Evolutionary conservation across 352 stramenopile genomes (phyloP).

Genomic region (Globisporangium heterothallicum): DNA sequence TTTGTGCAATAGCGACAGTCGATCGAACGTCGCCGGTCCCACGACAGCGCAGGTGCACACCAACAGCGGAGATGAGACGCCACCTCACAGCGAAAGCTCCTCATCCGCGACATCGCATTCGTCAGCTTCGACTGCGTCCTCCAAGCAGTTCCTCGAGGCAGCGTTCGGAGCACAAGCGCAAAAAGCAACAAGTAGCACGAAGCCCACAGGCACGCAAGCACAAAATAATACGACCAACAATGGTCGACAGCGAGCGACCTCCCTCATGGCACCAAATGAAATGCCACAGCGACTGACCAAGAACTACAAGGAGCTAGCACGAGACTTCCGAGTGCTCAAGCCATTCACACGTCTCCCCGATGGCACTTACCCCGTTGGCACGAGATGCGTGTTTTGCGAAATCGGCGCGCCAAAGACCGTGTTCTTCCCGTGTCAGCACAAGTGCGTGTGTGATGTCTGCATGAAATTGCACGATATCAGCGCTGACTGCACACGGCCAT

Average conservation of each 20-base stretch:
- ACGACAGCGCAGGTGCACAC: too few relatives aligned
- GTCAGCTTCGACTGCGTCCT: too few relatives aligned
- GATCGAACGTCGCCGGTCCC: too few relatives aligned
- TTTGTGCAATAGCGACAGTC: too few relatives aligned
- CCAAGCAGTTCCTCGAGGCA: background rate
- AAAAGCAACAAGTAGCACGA: background rate
- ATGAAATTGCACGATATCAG: conserved; percentile 37
- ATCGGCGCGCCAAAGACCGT: conserved; percentile 24
- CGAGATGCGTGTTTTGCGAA: conserved; percentile 44
- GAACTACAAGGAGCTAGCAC: conserved; percentile 51
- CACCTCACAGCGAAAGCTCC: background rate
- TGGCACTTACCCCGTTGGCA: conserved; percentile 31
- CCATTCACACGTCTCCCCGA: conserved; percentile 44
- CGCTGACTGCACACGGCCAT: conserved; percentile 14
- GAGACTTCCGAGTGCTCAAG: conserved; percentile 42
- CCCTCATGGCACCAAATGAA: conserved; percentile 8
- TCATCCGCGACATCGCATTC: background rate
- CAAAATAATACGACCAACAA: background rate
- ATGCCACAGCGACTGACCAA: conserved; percentile 28
- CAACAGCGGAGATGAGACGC: too few relatives aligned
- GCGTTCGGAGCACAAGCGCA: too few relatives aligned
- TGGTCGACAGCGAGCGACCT: conserved; percentile 11
- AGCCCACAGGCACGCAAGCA: background rate
- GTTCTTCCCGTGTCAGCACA: conserved; percentile 66
- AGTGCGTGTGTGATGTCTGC: conserved; percentile 56